Evolutionary conservation across 805 yeast species (phyloP).

Genomic region (Cyberlindnera suaveolens): DNA sequence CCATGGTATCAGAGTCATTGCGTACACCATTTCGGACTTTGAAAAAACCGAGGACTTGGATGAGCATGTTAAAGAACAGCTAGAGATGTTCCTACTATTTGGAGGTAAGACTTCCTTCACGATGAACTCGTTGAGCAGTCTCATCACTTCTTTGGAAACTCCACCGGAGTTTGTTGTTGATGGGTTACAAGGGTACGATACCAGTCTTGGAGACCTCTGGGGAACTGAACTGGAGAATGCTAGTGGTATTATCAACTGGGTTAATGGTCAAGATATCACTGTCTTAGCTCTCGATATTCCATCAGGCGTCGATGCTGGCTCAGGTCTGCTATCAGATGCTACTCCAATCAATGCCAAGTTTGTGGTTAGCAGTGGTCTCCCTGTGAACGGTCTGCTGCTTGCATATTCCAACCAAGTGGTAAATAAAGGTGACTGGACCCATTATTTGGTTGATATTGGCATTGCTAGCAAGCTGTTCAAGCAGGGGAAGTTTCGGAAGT

Average conservation of each 20-base stretch:
- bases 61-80: constrained; percentile 37
- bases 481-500: constrained; percentile 39
- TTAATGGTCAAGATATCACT: constrained; percentile 41
- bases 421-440: constrained; percentile 42
- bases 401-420: constrained; percentile 52
- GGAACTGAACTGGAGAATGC: constrained; percentile 33
- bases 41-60: constrained; percentile 18
- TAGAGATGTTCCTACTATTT: constrained; percentile 45
- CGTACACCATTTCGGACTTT: constrained; percentile 11
- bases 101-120: constrained; percentile 58
- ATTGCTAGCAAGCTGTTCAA: constrained; percentile 53
- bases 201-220: constrained; percentile 53
- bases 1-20: constrained; percentile 62
- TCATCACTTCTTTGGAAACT: constrained; percentile 46
- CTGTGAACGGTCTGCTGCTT: constrained; percentile 55
- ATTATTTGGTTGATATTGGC: constrained; percentile 66
- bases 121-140: constrained; percentile 29
- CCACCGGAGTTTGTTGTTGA: constrained; percentile 80
- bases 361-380: constrained; percentile 68
- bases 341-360: constrained; percentile 42
- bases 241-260: constrained; percentile 55
- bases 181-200: constrained; percentile 80
- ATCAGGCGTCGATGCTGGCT: constrained; percentile 76
- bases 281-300: constrained; percentile 74
- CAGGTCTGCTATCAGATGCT: constrained; percentile 44